A percentile compares a stretch with the other conserved stretches of the same genome.
Evolutionary conservation across 1,284 basidiomycete genomes (phyloP).

Genomic region (Coniferiporia sulphurascens): DNA sequence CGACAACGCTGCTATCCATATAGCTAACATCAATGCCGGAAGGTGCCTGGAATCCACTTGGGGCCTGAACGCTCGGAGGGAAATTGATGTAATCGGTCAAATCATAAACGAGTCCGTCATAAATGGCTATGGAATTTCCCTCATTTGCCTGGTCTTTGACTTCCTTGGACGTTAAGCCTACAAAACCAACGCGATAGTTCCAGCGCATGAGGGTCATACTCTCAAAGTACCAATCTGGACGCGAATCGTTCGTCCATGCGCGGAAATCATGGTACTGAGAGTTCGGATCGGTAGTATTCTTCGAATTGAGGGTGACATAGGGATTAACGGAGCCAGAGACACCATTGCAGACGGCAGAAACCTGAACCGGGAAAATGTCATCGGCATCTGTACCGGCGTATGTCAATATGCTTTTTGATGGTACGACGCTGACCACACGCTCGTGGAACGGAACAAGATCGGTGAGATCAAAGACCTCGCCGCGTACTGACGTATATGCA

Average conservation of each 20-base stretch:
- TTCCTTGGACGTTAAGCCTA: constrained; percentile 82
- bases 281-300: constrained; percentile 78
- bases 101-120: constrained; percentile 86
- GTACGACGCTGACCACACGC: constrained; percentile 71
- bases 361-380: constrained; percentile 92
- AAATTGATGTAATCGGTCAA: constrained; percentile 74
- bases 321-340: constrained; percentile 77
- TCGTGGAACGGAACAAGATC: constrained; percentile 56
- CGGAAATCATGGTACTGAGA: constrained; percentile 97
- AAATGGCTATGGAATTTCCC: constrained; percentile 74
- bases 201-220: constrained; percentile 87
- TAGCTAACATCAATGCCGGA: constrained; percentile 61
- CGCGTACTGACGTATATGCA: constrained; percentile 80
- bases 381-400: constrained; percentile 83
- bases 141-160: constrained; percentile 66
- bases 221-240: constrained; percentile 98
- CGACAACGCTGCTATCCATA: constrained; percentile 71
- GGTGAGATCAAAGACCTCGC: constrained; percentile 88
- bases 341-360: constrained; percentile 92
- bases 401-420: constrained; percentile 67
- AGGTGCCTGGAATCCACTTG: constrained; percentile 59
- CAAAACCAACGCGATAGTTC: constrained; percentile 82
- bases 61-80: constrained; percentile 53
- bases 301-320: constrained; percentile 75
- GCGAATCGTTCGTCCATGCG: constrained; percentile 77